phyloP scores from a whole-genome alignment of 192 early-diverging fungal genomes.

The Coemansia sp. region DNA sequence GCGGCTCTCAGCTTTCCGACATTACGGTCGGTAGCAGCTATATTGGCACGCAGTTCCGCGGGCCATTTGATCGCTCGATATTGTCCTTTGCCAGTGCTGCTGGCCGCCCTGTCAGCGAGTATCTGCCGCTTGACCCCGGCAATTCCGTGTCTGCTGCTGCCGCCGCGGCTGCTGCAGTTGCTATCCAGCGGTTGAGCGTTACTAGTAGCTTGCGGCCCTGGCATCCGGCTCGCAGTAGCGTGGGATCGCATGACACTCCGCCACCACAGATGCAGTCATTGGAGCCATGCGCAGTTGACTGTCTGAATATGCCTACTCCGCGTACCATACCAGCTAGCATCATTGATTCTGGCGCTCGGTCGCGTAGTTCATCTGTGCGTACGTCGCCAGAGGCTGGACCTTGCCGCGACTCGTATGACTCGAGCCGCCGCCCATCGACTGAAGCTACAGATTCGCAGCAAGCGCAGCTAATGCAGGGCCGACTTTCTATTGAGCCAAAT shows the following conservation, averaged over 20 bases:
- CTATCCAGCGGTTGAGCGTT: background rate
- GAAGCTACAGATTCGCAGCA: background rate
- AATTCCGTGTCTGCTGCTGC: background rate
- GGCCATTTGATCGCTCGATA: constrained; percentile 23
- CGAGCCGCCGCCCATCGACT: background rate
- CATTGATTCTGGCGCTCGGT: background rate
- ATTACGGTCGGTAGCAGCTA: constrained; percentile 20
- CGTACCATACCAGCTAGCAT: background rate
- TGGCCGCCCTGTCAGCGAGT: background rate
- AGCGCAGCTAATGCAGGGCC: background rate
- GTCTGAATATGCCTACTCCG: background rate
- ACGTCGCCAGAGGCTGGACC: background rate
- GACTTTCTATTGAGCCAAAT: background rate
- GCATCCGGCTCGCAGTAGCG: constrained; percentile 15
- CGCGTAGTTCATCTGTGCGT: background rate
- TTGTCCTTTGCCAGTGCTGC: constrained; percentile 16
- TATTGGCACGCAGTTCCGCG: constrained; percentile 13
- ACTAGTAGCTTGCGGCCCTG: constrained; percentile 12
- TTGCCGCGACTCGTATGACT: background rate
- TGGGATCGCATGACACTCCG: constrained; percentile 8
- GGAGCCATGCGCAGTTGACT: background rate
- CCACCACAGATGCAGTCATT: background rate
- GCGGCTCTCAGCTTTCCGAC: constrained; percentile 22
- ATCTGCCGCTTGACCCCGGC: background rate
- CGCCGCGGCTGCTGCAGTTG: background rate